Base-by-base conservation (phyloP, 2,329 filamentous ascomycete genomes). In the Colletotrichum karsti region DNA sequence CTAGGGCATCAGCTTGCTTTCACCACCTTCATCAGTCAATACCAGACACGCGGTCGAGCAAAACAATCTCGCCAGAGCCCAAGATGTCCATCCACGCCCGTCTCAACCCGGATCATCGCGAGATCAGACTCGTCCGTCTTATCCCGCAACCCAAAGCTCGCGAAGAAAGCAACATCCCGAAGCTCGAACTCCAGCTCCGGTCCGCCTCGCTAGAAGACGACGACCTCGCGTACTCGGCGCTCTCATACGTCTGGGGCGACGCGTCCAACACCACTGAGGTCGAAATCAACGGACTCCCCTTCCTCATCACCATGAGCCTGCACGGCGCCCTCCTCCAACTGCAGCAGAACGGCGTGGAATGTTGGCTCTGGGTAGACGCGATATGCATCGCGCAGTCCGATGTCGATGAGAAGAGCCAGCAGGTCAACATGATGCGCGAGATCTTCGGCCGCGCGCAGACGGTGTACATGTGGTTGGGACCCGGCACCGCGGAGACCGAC, bases 231-330 rank as follows among this genome's bases (percentile, higher is more conserved):
- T 75, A 72, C 35, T 48, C 56, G 3, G 71, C 73, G 0, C 60
- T 74, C 1, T 75, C 73, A 2, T 74, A 74, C 22, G 66, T 67
- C 30, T 73, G 72, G 73, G 73, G 67, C 2, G 46, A 67, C 18
- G 18, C 44, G 15, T 18, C 53, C 3, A 50, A 56, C 26, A 20
- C 58, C 0, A 9, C 41, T 1, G 18, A 60, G 1, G 39, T 73
- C 5, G 15, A 7, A 0, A 35, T 73, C 42, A 61, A 73, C 3
- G 54, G 53, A 3, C 3, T 24, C 6, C 9, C 42, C 0, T 67
- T 73, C 20, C 3, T 0, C 1, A 55, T 73, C 10, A 56, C 62
- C 0, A 37, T 15, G 7, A 69, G 56, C 26, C 41, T 66, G 3
- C 9, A 66, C 18, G 12, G 3, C 3, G 56, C 42, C 0, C 63